These are phyloP conservation scores for Ceratocystis smalleyi DNA, from an alignment of 2,329 filamentous ascomycete genomes.

Conservation along the genomic window DNA sequence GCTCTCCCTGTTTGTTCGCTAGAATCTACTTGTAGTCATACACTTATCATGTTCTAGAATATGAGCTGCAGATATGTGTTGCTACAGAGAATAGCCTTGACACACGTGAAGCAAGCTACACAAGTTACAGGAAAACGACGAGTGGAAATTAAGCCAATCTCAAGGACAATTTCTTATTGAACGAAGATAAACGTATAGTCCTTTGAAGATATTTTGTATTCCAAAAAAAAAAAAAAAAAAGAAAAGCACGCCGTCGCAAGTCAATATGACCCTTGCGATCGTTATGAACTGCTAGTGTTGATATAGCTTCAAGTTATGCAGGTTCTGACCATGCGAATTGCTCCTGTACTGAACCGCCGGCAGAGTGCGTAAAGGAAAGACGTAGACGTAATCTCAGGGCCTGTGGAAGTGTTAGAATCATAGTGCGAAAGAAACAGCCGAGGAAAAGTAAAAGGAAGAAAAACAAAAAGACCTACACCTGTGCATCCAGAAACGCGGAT, in stretches of 20 bases:
- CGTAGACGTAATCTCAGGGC: constrained; percentile 72
- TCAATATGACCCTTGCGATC: not conserved
- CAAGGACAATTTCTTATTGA: not conserved
- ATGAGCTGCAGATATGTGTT: not conserved
- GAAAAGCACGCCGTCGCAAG: not conserved
- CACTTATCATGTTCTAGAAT: not conserved
- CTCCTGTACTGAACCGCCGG: constrained; percentile 58
- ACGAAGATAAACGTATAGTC: not conserved
- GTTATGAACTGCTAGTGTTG: no score
- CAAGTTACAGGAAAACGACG: not conserved
- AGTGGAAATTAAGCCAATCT: not conserved
- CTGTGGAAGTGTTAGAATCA: constrained; percentile 31
- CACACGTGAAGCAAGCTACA: not conserved
- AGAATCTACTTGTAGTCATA: no score
- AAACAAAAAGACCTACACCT: constrained; percentile 52
- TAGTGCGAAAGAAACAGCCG: not conserved
- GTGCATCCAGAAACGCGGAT: constrained; percentile 77
- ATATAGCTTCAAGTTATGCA: constrained; percentile 22
- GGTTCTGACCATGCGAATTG: constrained; percentile 96
- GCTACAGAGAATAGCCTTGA: not conserved
- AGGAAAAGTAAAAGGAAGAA: not conserved
- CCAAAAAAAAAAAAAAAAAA: not conserved
- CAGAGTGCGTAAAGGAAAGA: constrained; percentile 61
- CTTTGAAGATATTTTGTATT: not conserved
- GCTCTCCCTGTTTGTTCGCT: no score